Conservation (phyloP, 2,329 filamentous ascomycete genomes). For the Fusarium sp. region DNA sequence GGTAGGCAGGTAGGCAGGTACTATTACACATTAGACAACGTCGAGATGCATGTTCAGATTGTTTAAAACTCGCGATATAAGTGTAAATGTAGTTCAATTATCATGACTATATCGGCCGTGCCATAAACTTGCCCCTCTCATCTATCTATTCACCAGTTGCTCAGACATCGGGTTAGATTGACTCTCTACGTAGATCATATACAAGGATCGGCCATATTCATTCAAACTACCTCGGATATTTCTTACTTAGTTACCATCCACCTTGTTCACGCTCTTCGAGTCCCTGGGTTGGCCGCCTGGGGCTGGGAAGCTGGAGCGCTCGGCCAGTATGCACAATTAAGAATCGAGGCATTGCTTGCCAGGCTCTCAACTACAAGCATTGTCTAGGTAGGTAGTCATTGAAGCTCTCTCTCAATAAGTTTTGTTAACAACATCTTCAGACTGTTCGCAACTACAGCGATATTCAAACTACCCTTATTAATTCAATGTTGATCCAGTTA, state of each 20-base stretch:
- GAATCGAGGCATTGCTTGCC: constrained; percentile 9
- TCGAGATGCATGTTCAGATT: constrained; percentile 23
- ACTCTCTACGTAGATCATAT: constrained; percentile 29
- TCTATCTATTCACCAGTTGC: neutral
- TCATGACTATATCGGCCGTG: neutral
- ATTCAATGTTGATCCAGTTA: constrained; percentile 1
- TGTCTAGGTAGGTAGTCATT: constrained; percentile 3
- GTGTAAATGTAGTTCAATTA: neutral
- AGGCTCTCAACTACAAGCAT: constrained; percentile 11
- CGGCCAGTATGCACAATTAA: constrained; percentile 9
- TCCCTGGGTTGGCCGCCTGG: neutral
- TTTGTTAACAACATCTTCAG: constrained; percentile 6
- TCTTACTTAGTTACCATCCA: constrained; percentile 4
- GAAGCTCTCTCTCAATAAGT: neutral
- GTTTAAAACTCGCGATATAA: constrained; percentile 6
- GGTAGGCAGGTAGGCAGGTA: no score
- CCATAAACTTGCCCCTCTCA: no score
- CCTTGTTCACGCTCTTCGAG: constrained; percentile 8
- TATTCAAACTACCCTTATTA: neutral
- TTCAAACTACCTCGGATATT: constrained; percentile 15
- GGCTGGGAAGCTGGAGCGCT: neutral
- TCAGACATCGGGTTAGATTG: constrained; percentile 6
- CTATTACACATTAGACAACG: constrained; percentile 17
- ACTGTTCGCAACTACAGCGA: neutral
- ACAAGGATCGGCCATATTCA: constrained; percentile 24